phyloP scores from a whole-genome alignment of 140 eudicot genomes.

The Stevia rebaudiana region DNA sequence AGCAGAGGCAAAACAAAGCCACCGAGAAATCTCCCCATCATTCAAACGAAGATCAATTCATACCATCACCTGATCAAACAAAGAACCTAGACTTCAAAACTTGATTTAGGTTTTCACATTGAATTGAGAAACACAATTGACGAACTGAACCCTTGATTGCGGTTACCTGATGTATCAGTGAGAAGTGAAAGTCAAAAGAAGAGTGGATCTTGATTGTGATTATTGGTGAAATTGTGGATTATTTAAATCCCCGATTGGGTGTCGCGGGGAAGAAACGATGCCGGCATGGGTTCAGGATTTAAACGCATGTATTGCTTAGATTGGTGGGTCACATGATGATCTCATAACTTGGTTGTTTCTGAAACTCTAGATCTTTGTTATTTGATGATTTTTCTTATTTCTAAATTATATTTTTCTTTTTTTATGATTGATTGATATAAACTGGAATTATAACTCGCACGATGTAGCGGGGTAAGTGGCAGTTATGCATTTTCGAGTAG shows the following conservation, averaged over 20 bases:
- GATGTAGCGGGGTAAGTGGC: too few relatives aligned
- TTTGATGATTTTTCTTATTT: too few relatives aligned
- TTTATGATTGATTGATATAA: too few relatives aligned
- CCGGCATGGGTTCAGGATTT: constrained; percentile 1
- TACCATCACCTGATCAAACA: constrained; percentile 18
- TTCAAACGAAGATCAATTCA: constrained; percentile 22
- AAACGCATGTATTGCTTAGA: neutral
- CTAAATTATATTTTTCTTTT: too few relatives aligned
- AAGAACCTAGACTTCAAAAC: neutral
- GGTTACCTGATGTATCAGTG: neutral
- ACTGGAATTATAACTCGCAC: too few relatives aligned
- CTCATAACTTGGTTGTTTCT: neutral
- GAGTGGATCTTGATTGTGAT: constrained; percentile 20
- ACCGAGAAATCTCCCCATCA: constrained; percentile 38
- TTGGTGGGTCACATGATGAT: neutral
- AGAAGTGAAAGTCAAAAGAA: constrained; percentile 14
- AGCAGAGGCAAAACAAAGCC: constrained; percentile 36
- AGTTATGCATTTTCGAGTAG: too few relatives aligned
- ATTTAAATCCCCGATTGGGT: neutral
- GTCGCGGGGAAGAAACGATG: constrained; percentile 2
- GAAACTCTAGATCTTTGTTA: neutral
- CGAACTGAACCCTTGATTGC: constrained; percentile 13
- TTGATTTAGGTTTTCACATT: neutral
- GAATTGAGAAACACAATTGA: neutral
- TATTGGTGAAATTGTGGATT: neutral